Conservation (phyloP, 305 asterid genomes). For the Fraxinus albicans region DNA sequence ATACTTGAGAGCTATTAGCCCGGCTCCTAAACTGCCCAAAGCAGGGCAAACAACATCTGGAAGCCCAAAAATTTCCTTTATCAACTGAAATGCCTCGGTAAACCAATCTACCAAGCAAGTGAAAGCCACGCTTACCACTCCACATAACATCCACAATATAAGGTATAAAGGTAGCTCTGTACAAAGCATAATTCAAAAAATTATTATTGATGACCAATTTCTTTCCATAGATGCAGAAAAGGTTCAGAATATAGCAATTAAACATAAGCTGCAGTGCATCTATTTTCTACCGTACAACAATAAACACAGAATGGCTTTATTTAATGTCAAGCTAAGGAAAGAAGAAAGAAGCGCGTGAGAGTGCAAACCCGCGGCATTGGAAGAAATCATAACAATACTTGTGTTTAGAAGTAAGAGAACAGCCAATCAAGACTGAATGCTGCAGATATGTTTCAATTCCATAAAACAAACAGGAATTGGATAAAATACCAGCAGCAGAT, state of each 20-base stretch:
- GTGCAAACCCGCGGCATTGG: neutral
- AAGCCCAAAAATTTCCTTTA: slow-evolving; percentile 67
- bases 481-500: slow-evolving; percentile 99
- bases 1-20: slow-evolving; percentile 85
- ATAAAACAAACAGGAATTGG: slow-evolving; percentile 53
- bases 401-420: neutral
- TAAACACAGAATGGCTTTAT: neutral
- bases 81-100: slow-evolving; percentile 54
- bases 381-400: slow-evolving; percentile 1
- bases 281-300: neutral
- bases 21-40: slow-evolving; percentile 95
- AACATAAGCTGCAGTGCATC: neutral
- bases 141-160: slow-evolving; percentile 92
- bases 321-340: neutral
- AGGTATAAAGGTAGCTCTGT: slow-evolving; percentile 95
- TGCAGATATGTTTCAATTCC: slow-evolving; percentile 23
- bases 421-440: slow-evolving; percentile 12
- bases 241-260: neutral
- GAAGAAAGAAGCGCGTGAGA: neutral
- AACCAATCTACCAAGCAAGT: slow-evolving; percentile 79
- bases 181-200: slow-evolving; percentile 24
- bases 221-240: neutral
- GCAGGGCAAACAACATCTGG: slow-evolving; percentile 94
- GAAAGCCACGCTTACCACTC: slow-evolving; percentile 90
- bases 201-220: neutral